phyloP scores from a whole-genome alignment of 1,284 basidiomycete genomes.

The Amylostereum areolatum region DNA sequence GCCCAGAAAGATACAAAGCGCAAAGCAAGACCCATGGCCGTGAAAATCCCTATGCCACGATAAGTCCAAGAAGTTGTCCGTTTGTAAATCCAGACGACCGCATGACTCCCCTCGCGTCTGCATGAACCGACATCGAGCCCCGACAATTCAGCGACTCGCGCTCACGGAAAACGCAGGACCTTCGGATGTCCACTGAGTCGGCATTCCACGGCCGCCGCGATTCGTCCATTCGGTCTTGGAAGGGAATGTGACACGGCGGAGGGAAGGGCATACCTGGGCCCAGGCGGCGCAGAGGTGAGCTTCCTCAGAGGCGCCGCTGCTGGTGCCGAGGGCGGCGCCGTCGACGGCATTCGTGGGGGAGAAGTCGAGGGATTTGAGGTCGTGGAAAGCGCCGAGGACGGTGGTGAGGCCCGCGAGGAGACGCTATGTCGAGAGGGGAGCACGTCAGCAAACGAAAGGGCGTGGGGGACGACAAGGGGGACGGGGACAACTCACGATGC shows the following conservation, averaged over 20 bases:
- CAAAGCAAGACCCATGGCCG: too few species aligned
- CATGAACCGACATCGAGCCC: too few species aligned
- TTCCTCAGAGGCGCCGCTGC: conserved; percentile 43
- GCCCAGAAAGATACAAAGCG: too few species aligned
- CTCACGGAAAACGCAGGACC: too few species aligned
- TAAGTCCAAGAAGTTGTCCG: too few species aligned
- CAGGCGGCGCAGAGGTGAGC: conserved; percentile 46
- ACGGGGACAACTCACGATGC: conserved; percentile 46
- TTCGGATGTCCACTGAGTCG: too few species aligned
- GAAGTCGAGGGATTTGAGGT: conserved; percentile 39
- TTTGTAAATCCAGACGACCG: too few species aligned
- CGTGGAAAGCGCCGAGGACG: conserved; percentile 30
- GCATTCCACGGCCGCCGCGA: too few species aligned
- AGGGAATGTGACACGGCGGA: conserved; percentile 51
- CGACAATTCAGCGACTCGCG: too few species aligned
- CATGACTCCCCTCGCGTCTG: too few species aligned
- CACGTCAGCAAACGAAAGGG: background rate
- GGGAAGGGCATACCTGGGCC: conserved; percentile 45
- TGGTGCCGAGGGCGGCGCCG: conserved; percentile 24
- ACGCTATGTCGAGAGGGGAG: conserved; percentile 18
- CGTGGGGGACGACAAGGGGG: conserved; percentile 3
- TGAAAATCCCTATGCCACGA: too few species aligned
- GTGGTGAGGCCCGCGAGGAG: conserved; percentile 32
- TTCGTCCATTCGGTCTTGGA: conserved; percentile 37
- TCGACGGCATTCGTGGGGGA: conserved; percentile 50